These are phyloP conservation scores for Trichoderma harzianum DNA, from an alignment of 2,329 filamentous ascomycete genomes.

Conservation along the genomic window DNA sequence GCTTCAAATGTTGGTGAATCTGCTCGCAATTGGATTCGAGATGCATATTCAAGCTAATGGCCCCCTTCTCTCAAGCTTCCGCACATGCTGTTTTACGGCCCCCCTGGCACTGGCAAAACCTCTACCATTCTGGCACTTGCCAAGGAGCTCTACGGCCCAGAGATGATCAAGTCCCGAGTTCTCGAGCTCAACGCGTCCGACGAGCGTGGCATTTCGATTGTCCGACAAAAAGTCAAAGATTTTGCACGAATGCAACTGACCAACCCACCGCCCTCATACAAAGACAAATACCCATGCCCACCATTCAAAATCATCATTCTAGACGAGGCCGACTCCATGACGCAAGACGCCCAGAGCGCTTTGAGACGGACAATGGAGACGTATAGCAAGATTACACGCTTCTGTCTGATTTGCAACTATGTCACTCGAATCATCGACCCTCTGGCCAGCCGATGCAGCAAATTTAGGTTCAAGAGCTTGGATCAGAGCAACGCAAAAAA, in stretches of 20 bases:
- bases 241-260: conserved; percentile 95
- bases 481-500: conserved; percentile 80
- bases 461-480: conserved; percentile 96
- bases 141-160: conserved; percentile 94
- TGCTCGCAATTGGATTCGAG: background rate
- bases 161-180: conserved; percentile 89
- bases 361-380: conserved; percentile 96
- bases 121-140: conserved; percentile 95
- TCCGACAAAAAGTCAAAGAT: conserved; percentile 96
- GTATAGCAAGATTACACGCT: conserved; percentile 92
- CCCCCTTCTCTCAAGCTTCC: conserved; percentile 56
- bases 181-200: conserved; percentile 99
- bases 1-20: conserved; percentile 72
- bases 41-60: background rate
- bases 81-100: conserved; percentile 99
- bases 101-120: conserved; percentile 95
- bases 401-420: conserved; percentile 98
- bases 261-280: conserved; percentile 68
- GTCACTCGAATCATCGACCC: conserved; percentile 98
- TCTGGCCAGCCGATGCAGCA: conserved; percentile 86
- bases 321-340: conserved; percentile 98
- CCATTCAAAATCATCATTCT: conserved; percentile 99
- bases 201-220: conserved; percentile 94
- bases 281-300: conserved; percentile 79
- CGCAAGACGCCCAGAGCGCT: conserved; percentile 92